These are phyloP conservation scores for Moesziomyces antarcticus DNA, from an alignment of 1,284 basidiomycete species.

Conservation along the genomic window DNA sequence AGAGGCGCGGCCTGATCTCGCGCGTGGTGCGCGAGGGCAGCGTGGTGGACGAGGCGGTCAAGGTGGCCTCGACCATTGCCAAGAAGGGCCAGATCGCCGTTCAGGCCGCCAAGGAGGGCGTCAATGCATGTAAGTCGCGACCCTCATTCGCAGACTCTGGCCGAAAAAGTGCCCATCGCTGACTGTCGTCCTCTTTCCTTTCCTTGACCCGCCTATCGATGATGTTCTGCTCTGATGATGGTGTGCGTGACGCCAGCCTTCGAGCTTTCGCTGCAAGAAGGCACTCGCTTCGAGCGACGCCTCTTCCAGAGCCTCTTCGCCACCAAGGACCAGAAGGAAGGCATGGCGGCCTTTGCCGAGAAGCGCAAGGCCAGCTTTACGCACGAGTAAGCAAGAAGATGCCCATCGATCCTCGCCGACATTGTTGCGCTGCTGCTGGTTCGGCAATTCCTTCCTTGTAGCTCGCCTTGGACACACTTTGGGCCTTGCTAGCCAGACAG, in stretches of 20 bases:
- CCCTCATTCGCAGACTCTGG: not conserved
- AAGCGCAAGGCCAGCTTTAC: slow-evolving; percentile 77
- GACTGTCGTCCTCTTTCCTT: not conserved
- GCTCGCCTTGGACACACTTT: no score
- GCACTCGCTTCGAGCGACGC: slow-evolving; percentile 86
- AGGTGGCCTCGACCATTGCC: slow-evolving; percentile 82
- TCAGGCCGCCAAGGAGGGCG: slow-evolving; percentile 92
- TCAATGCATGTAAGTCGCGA: slow-evolving; percentile 81
- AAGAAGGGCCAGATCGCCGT: slow-evolving; percentile 86
- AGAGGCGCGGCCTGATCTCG: slow-evolving; percentile 84
- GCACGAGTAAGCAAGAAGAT: slow-evolving; percentile 45
- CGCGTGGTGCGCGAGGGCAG: slow-evolving; percentile 76
- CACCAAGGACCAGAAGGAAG: slow-evolving; percentile 97
- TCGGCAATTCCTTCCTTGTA: no score
- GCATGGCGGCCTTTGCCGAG: slow-evolving; percentile 96
- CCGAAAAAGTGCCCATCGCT: not conserved
- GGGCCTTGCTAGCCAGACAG: no score
- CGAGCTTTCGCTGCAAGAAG: slow-evolving; percentile 84
- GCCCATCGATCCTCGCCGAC: no score
- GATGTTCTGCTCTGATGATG: not conserved
- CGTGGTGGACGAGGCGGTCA: slow-evolving; percentile 89
- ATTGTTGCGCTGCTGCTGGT: no score
- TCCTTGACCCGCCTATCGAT: not conserved
- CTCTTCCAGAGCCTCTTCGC: slow-evolving; percentile 94
- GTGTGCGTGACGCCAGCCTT: slow-evolving; percentile 70